phyloP scores from a whole-genome alignment of 1,139 yeast species.

The Yamadazyma pseudoaaseri region DNA sequence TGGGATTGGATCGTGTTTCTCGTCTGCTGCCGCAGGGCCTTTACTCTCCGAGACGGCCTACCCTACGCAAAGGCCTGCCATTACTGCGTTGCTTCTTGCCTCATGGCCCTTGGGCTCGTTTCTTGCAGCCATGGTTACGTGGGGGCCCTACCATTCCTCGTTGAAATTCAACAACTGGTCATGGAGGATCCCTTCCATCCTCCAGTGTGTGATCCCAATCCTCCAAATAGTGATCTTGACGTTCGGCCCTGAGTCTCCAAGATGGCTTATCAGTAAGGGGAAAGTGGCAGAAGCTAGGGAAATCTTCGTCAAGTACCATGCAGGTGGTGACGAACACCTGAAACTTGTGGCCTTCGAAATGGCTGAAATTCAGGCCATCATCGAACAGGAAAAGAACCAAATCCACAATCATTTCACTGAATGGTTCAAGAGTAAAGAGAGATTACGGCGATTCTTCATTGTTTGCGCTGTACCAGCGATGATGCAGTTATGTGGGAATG shows the following conservation, averaged over 20 bases:
- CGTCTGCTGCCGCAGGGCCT: conserved; percentile 31
- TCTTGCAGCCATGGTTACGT: conserved; percentile 14
- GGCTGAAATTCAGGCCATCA: conserved; percentile 31
- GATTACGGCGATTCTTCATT: conserved; percentile 10
- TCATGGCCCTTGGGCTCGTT: conserved; percentile 18
- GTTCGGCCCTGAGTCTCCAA: conserved; percentile 48
- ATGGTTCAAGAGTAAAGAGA: conserved; percentile 18
- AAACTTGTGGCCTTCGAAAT: conserved; percentile 33
- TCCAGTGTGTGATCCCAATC: conserved; percentile 37
- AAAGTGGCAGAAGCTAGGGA: conserved; percentile 51
- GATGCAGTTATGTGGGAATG: conserved; percentile 15
- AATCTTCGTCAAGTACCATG: conserved; percentile 26
- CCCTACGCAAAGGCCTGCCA: conserved; percentile 18
- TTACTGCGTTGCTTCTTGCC: conserved; percentile 14
- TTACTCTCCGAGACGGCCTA: conserved; percentile 26
- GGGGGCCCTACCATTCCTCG: conserved; percentile 11
- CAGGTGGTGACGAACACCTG: conserved; percentile 16
- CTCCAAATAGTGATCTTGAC: conserved; percentile 17
- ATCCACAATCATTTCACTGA: conserved; percentile 19
- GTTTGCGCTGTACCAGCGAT: conserved; percentile 10
- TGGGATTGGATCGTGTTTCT: conserved; percentile 32
- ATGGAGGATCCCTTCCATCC: conserved; percentile 46
- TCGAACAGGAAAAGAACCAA: conserved; percentile 21
- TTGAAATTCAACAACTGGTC: conserved; percentile 16
- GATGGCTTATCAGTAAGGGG: conserved; percentile 37